Base-by-base conservation (phyloP, 176 grass and related monocot genomes). In the Oryza australiensis region DNA sequence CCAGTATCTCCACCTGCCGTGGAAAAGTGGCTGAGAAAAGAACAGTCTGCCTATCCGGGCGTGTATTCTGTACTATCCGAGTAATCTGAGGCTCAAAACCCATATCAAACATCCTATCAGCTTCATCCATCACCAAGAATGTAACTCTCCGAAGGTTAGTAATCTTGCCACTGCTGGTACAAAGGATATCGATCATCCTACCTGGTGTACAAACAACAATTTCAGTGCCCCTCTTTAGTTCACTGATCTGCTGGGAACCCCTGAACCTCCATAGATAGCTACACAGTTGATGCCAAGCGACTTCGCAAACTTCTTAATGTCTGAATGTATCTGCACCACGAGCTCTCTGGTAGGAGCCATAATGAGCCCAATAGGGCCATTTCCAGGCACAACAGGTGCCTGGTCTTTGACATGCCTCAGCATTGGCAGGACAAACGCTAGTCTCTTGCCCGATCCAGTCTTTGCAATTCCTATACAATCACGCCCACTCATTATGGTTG, bases 61-160 rank as follows among this genome's bases (percentile, higher is more conserved):
- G 79, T 26, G 90, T 94, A 75, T 98, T 98, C 80, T 95, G 92
- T 41, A 98, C 90, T 59, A 98, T 90, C 26, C 92, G 83, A 66
- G 90, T 89, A 73, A 98, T 98, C 80, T 95, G 95, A 67, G 95
- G 95, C 55, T 98, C 95, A 70, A 98, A 98, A 68, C 95, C 95
- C 92, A 94, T 98, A 73, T 95, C 95, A 80, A 95, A 98, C 95
- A 98, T 98, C 79, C 95, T 88, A 89, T 98, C 95, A 42, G 95
- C 95, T 80, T 98, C 95, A 64, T 98, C 95, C 90, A 98, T 91
- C 10, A 98, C 95, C 66, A 98, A 92, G 59, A 93, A 98, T 7
- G 95, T 93, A 26, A 98, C 92, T 73, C 92, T 93, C 12, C 95
- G 85, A 71, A 98, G 89, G 81, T 98, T 95, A 71, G 90, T 98